phyloP scores from a whole-genome alignment of 164 flowering plant genomes.

The Nymphaea thermarum region DNA sequence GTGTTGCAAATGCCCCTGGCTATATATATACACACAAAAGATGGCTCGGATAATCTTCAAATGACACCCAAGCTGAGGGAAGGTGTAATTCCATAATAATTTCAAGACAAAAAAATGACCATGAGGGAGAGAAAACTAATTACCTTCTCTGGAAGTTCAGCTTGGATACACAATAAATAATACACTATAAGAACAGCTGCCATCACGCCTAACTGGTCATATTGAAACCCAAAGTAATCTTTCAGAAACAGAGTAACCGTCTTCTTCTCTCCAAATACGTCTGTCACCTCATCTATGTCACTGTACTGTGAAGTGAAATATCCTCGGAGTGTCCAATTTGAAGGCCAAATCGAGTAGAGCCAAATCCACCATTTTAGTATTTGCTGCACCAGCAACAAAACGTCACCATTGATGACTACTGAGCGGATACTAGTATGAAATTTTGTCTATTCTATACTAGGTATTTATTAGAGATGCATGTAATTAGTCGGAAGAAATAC shows the following conservation, averaged over 20 bases:
- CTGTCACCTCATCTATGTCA: slow-evolving; percentile 1
- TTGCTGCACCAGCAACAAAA: slow-evolving; percentile 1
- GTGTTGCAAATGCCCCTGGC: too few relatives aligned
- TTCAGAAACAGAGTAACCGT: not conserved
- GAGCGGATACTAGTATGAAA: too few relatives aligned
- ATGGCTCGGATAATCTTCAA: too few relatives aligned
- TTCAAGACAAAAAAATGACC: too few relatives aligned
- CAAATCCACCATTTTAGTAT: slow-evolving; percentile 8
- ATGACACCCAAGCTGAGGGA: too few relatives aligned
- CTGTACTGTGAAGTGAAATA: slow-evolving; percentile 4
- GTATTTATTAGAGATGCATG: too few relatives aligned
- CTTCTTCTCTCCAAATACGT: slow-evolving; percentile 5
- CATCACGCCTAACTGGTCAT: slow-evolving; percentile 1
- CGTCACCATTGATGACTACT: not conserved
- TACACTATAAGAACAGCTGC: slow-evolving; percentile 3
- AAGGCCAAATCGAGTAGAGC: slow-evolving; percentile 7
- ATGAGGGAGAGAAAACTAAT: not conserved
- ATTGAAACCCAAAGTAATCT: slow-evolving; percentile 4
- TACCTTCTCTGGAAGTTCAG: slow-evolving; percentile 5
- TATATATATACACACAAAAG: too few relatives aligned
- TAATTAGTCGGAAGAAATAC: too few relatives aligned
- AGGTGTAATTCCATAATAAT: too few relatives aligned
- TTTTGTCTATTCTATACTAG: too few relatives aligned
- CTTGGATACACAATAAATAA: slow-evolving; percentile 2
- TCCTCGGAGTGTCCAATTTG: slow-evolving; percentile 3